Base-by-base conservation (phyloP, 23 red algal species). In the Gracilaria domingensis region DNA sequence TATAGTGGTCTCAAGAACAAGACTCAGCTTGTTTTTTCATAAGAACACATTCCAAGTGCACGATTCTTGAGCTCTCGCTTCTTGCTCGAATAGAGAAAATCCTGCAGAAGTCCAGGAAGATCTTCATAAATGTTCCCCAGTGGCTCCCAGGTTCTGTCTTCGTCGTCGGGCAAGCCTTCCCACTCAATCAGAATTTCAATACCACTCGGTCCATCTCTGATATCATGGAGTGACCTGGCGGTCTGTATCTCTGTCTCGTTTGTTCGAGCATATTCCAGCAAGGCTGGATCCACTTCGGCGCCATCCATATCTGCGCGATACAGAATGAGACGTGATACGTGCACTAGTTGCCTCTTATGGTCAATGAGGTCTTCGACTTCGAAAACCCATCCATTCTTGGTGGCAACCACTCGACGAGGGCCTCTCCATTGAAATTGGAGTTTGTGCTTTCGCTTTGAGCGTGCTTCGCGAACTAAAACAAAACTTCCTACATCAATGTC, bases 401-500 rank as follows among this genome's bases (percentile, higher is more conserved):
- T 33, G 4, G 8, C 12, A 79, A 57, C 50, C 29, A 79, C 50
- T 28, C 8, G 36, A 4, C 75, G 42, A 6, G 44, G 36, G 12
- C 75, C 38, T 79, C 23, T 50, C 80, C 6, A 84, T 13, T 9
- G 2, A 7, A 65, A 84, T 5, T 58, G 44, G 2, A 65, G 14
- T 9, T 84, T 65, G 36, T 84, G 55, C 1, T 4, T 58, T 8
- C 42, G 42, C 11, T 28, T 62, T 45, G 5, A 13, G 1, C 7
- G 17, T 21, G 50, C 53, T 47, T 38, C 55, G 37, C n/a, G 23
- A 13, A 3, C 23, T 14, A 45, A 11, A 4, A 45, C 56, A 84
- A 44, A 62, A 84, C 80, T 65, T 20, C 80, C 42, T 3, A 57
- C 75, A 8, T 57, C n/a, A 28, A 79, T 55, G 4, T 79, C 50